Conservation (phyloP, 495 filamentous ascomycete genomes). For the Friedmanniomyces endolithicus region DNA sequence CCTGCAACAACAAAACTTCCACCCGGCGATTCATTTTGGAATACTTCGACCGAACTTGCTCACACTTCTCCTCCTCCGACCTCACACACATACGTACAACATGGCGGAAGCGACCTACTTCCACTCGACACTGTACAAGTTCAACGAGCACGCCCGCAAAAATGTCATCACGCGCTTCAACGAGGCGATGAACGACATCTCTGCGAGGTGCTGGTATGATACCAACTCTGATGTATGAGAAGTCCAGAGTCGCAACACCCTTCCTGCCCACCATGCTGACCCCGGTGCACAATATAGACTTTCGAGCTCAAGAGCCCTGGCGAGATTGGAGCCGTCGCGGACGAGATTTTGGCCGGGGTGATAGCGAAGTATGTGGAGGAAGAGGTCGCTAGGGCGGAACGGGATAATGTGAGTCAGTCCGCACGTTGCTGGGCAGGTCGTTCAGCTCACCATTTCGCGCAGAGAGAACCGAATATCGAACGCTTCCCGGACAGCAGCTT, state of each 20-base stretch:
- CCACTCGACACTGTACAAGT: constrained; percentile 11
- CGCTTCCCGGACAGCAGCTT: not conserved
- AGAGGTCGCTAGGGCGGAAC: not conserved
- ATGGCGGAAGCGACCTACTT: constrained; percentile 11
- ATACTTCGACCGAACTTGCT: too few species aligned
- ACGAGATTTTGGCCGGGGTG: not conserved
- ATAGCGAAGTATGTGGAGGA: constrained; percentile 3
- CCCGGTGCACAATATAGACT: not conserved
- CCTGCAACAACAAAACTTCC: too few species aligned
- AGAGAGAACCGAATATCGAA: not conserved
- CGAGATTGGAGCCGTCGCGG: not conserved
- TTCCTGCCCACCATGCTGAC: not conserved
- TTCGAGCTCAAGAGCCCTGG: constrained; percentile 8
- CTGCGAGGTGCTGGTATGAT: constrained; percentile 9
- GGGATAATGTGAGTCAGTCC: not conserved
- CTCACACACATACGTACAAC: not conserved
- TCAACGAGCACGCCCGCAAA: constrained; percentile 1
- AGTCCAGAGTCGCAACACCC: not conserved
- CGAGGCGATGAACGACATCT: constrained; percentile 2
- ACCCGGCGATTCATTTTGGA: too few species aligned
- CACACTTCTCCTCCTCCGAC: too few species aligned
- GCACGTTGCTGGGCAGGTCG: not conserved
- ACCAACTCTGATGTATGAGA: not conserved
- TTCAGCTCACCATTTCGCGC: not conserved
- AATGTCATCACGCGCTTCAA: constrained; percentile 8